Evolutionary conservation across 805 yeast species (phyloP).

Genomic region (Sporopachydermia quercuum): DNA sequence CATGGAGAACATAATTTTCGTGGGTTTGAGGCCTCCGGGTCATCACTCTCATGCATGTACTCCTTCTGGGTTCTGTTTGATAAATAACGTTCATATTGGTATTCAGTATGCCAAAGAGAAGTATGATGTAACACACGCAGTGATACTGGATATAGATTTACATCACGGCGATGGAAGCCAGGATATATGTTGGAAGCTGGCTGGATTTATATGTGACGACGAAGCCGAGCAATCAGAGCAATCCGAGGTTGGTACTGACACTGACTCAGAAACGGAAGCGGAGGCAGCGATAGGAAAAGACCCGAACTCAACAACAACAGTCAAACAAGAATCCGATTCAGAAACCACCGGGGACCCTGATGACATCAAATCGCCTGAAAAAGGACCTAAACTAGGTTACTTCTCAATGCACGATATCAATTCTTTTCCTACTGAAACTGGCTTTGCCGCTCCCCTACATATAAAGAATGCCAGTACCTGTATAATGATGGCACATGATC

Average conservation of each 20-base stretch:
- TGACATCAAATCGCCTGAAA: background rate
- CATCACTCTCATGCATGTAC: conserved; percentile 73
- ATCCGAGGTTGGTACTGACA: conserved; percentile 6
- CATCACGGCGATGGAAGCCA: conserved; percentile 89
- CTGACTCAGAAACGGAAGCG: conserved; percentile 10
- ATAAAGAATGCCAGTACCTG: conserved; percentile 69
- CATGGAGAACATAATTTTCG: conserved; percentile 34
- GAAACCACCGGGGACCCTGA: conserved; percentile 7
- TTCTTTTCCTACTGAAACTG: conserved; percentile 73
- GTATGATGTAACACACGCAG: conserved; percentile 64
- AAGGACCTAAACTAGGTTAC: conserved; percentile 56
- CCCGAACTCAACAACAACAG: conserved; percentile 11
- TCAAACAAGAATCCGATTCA: conserved; percentile 7
- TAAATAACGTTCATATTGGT: conserved; percentile 71
- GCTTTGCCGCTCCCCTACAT: conserved; percentile 57
- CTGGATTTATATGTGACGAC: conserved; percentile 40
- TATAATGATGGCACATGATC: conserved; percentile 56
- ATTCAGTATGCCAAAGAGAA: conserved; percentile 56
- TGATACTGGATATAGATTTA: conserved; percentile 66
- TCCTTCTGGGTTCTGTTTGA: conserved; percentile 76
- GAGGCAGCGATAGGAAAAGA: conserved; percentile 20
- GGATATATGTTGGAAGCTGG: conserved; percentile 71
- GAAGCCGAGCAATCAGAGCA: conserved; percentile 19
- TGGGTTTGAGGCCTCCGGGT: conserved; percentile 70
- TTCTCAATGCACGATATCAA: conserved; percentile 76